Conservation (phyloP, 225 moss, liverwort and hornwort species). For the Marchantia paleacea region DNA sequence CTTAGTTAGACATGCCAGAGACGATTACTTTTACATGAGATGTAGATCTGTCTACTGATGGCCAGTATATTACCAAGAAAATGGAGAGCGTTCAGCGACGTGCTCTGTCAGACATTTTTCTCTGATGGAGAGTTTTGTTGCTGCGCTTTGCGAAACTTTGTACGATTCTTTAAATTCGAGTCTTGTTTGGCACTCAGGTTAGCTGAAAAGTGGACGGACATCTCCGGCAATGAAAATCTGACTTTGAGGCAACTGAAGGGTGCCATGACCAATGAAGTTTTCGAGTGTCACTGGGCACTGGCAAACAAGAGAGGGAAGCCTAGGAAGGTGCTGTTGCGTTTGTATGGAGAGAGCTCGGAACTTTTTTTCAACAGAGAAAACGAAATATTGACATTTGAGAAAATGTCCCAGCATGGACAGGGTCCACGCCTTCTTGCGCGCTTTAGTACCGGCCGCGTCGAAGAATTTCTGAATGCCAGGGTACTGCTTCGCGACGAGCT, state of each 20-base stretch:
- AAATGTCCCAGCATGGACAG: conserved; percentile 74
- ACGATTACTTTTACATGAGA: not conserved
- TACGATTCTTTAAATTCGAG: not conserved
- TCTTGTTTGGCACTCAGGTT: conserved; percentile 42
- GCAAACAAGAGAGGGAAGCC: conserved; percentile 48
- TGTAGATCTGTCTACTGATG: not conserved
- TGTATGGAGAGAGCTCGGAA: conserved; percentile 78
- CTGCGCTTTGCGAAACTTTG: not conserved
- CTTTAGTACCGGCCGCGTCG: conserved; percentile 86
- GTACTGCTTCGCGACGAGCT: conserved; percentile 35
- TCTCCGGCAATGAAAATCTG: conserved; percentile 55
- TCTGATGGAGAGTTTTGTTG: not conserved
- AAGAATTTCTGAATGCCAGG: conserved; percentile 93
- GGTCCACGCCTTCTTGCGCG: conserved; percentile 82
- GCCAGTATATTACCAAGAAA: not conserved
- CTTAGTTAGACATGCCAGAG: not conserved
- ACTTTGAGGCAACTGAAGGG: conserved; percentile 73
- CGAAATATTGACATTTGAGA: conserved; percentile 87
- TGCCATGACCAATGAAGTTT: conserved; percentile 95
- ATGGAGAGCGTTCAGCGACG: not conserved
- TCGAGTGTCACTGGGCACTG: conserved; percentile 69
- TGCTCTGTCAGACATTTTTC: not conserved
- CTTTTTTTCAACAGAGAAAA: conserved; percentile 76
- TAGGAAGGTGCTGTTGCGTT: conserved; percentile 79
- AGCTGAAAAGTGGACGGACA: conserved; percentile 78